Evolutionary conservation across 441 rosid species (phyloP).

Genomic region (Corymbia citriodora): DNA sequence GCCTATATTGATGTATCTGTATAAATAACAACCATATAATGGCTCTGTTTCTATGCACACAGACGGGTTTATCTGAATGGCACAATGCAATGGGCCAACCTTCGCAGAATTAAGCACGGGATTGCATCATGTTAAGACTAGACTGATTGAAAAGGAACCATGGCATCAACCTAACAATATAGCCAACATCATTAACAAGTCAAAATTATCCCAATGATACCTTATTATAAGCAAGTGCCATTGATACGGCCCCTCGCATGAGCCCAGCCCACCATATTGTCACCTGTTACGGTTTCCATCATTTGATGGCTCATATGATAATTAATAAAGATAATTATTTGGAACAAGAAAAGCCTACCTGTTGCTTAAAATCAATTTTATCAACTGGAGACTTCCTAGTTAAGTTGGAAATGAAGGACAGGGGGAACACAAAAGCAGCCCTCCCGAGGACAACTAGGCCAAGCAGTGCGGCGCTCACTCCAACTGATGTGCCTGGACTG

Average conservation of each 20-base stretch:
- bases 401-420: constrained; percentile 12
- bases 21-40: not conserved
- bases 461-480: constrained; percentile 11
- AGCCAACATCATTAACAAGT: not conserved
- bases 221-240: constrained; percentile 17
- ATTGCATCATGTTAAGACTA: not conserved
- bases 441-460: constrained; percentile 7
- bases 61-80: not conserved
- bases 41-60: not conserved
- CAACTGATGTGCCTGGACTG: constrained; percentile 14
- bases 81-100: not conserved
- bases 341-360: not conserved
- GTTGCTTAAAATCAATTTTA: constrained; percentile 9
- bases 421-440: constrained; percentile 16
- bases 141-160: not conserved
- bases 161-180: not conserved
- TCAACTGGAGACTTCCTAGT: not conserved
- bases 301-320: not conserved
- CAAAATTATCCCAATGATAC: not conserved
- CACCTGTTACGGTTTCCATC: not conserved
- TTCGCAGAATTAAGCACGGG: not conserved
- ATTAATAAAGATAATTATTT: not conserved
- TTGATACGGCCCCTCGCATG: constrained; percentile 17
- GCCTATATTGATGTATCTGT: not conserved
- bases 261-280: constrained; percentile 18